These are phyloP conservation scores for Fusarium dlaminii DNA, from an alignment of 2,329 filamentous ascomycete genomes.

Conservation along the genomic window DNA sequence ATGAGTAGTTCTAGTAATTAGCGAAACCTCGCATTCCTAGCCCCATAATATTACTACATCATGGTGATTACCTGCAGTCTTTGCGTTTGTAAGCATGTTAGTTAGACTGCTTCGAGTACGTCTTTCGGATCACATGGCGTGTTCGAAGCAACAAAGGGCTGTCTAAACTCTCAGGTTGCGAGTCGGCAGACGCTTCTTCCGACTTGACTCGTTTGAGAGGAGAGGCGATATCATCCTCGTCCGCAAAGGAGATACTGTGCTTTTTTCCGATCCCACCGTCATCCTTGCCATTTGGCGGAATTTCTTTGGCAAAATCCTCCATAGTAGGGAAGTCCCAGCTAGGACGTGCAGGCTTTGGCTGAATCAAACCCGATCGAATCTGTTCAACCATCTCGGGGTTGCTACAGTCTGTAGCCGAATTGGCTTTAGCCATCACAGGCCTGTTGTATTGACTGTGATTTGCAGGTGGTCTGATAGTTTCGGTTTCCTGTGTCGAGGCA, in stretches of 20 bases:
- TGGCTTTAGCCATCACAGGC: slow-evolving; percentile 23
- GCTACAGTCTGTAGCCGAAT: neutral
- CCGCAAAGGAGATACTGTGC: neutral
- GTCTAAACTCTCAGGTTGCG: neutral
- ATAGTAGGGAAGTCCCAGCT: slow-evolving; percentile 38
- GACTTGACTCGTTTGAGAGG: slow-evolving; percentile 26
- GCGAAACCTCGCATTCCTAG: neutral
- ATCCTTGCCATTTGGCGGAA: neutral
- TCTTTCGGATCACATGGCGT: neutral
- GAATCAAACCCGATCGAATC: slow-evolving; percentile 42
- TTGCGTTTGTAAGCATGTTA: neutral
- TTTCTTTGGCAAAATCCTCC: slow-evolving; percentile 39
- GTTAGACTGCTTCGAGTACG: slow-evolving; percentile 12
- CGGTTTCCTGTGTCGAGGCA: slow-evolving; percentile 14
- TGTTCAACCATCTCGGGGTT: slow-evolving; percentile 41
- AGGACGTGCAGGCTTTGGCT: neutral
- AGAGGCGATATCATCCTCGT: neutral
- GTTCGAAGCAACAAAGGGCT: neutral
- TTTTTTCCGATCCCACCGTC: neutral
- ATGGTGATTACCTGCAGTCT: neutral
- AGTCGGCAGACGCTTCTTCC: neutral
- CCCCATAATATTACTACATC: neutral
- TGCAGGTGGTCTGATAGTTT: neutral
- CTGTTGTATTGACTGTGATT: slow-evolving; percentile 41
- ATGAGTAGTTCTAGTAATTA: neutral